Conservation (phyloP, 2,329 filamentous ascomycete species). For the Ilyonectria mors-panacis region DNA sequence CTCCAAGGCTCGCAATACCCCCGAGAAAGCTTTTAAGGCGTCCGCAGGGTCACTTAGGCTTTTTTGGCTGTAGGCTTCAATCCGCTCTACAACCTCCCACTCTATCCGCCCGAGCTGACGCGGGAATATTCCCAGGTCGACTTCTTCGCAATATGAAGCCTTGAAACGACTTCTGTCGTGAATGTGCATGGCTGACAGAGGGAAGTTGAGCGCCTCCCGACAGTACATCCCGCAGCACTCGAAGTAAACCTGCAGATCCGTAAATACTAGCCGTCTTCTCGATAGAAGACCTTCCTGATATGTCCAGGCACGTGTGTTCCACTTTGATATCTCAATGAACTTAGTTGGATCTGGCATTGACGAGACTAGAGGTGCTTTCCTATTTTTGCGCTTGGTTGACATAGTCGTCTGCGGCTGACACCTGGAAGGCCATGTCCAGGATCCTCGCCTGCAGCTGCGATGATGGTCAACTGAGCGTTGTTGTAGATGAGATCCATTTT, state of each 20-base stretch:
- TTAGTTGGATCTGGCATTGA: not conserved
- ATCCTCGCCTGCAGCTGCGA: not conserved
- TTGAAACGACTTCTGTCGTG: conserved; percentile 4
- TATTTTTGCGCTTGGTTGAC: not conserved
- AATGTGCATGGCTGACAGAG: conserved; percentile 2
- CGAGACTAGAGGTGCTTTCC: not conserved
- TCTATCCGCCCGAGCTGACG: conserved; percentile 7
- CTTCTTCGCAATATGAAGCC: not conserved
- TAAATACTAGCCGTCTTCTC: not conserved
- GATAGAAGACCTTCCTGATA: not conserved
- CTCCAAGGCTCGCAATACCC: conserved; percentile 5
- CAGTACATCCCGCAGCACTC: conserved; percentile 18
- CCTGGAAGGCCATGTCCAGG: not conserved
- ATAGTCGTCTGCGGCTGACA: not conserved
- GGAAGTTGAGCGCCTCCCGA: not conserved
- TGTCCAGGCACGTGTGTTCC: not conserved
- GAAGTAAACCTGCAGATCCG: conserved; percentile 1
- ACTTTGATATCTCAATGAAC: not conserved
- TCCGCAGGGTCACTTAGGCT: conserved; percentile 1
- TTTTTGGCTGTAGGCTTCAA: not conserved
- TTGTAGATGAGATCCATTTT: conserved; percentile 4
- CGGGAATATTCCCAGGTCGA: conserved; percentile 5
- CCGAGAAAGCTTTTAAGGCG: not conserved
- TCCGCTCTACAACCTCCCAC: conserved; percentile 7
- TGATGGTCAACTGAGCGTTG: conserved; percentile 1